Percentiles rank a stretch among this genome's conserved stretches.
phyloP scores from a whole-genome alignment of 2,329 filamentous ascomycete species.

The Trichoderma asperellum region DNA sequence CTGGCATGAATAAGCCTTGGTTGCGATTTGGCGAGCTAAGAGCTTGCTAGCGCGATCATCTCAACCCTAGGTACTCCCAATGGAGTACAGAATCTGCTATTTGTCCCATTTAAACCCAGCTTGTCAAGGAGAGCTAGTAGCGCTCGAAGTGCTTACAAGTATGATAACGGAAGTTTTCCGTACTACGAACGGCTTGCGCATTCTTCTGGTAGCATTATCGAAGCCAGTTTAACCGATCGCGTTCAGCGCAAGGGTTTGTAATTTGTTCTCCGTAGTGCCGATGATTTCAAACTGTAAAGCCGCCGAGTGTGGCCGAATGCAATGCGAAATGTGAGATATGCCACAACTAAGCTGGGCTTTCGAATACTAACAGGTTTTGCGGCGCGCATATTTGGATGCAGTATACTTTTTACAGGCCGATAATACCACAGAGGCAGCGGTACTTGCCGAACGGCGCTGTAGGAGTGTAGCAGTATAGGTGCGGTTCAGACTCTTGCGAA shows the following conservation, averaged over 20 bases:
- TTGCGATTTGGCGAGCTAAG: not conserved
- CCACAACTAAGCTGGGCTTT: not conserved
- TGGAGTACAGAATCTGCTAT: not conserved
- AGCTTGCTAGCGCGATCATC: constrained; percentile 7
- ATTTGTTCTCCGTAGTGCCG: not conserved
- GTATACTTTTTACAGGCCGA: not conserved
- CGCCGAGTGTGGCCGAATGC: constrained; percentile 6
- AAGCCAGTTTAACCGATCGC: not conserved
- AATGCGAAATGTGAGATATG: not conserved
- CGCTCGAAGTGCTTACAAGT: not conserved
- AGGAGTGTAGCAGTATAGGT: not conserved
- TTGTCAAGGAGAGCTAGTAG: not conserved
- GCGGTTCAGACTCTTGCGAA: constrained; percentile 2
- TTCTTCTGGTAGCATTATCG: not conserved
- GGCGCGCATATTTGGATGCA: not conserved
- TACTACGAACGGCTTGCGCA: not conserved
- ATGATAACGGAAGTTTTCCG: constrained; percentile 8
- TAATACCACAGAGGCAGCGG: not conserved
- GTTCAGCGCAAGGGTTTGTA: constrained; percentile 7
- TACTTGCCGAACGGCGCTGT: not conserved
- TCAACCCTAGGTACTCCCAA: not conserved
- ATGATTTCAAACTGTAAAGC: not conserved
- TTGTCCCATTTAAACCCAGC: not conserved
- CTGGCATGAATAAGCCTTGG: not conserved
- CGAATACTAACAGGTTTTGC: not conserved